A percentile compares a stretch with the other conserved stretches of the same genome.
Conservation (phyloP, 148 eudicot species). For the Cornus controversa region DNA sequence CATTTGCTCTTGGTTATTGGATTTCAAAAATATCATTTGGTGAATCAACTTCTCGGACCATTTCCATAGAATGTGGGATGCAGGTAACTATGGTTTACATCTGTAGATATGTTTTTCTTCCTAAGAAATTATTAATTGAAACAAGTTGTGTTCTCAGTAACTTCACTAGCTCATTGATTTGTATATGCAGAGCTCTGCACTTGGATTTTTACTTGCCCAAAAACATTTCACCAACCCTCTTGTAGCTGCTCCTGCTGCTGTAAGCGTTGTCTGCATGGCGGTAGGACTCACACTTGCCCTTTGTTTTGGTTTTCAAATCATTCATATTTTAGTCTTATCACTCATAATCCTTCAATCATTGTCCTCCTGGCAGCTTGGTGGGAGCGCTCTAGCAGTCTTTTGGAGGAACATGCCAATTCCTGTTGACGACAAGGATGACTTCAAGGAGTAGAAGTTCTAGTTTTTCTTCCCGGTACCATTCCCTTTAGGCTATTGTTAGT, state of each 20-base stretch:
- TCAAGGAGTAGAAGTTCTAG: constrained; percentile 52
- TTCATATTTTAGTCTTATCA: not conserved
- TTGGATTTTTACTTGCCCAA: constrained; percentile 93
- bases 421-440: constrained; percentile 91
- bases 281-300: constrained; percentile 33
- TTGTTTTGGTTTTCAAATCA: not conserved
- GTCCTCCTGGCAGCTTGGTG: constrained; percentile 70
- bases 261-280: constrained; percentile 99
- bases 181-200: constrained; percentile 87
- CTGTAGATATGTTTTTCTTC: not conserved
- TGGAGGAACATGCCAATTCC: constrained; percentile 93
- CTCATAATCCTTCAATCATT: not conserved
- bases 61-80: constrained; percentile 99
- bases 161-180: not conserved
- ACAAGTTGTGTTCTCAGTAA: not conserved
- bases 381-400: constrained; percentile 91
- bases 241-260: constrained; percentile 98
- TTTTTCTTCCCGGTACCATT: not conserved
- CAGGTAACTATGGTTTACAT: constrained; percentile 50
- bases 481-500: not conserved
- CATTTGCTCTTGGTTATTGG: constrained; percentile 81
- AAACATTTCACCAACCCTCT: constrained; percentile 98
- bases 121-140: too few relatives aligned
- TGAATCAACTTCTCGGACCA: constrained; percentile 98
- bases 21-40: constrained; percentile 86